phyloP scores from a whole-genome alignment of 768 basidiomycete species.

The Candolleomyces efflorescens region DNA sequence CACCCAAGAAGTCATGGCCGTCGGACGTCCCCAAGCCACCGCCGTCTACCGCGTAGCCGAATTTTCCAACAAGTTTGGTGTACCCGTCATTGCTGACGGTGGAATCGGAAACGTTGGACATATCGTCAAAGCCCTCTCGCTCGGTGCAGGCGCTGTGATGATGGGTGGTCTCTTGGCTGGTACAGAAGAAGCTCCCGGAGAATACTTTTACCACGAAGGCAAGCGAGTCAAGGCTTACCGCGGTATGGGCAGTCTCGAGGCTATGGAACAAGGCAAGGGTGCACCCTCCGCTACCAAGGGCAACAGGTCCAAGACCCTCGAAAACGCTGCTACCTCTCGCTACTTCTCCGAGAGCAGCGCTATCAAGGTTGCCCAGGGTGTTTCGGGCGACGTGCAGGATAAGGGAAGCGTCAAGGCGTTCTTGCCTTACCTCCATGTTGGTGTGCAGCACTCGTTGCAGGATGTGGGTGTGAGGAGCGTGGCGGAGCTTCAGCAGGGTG shows the following conservation, averaged over 20 bases:
- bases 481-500: slow-evolving; percentile 59
- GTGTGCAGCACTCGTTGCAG: slow-evolving; percentile 92
- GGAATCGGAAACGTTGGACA: slow-evolving; percentile 95
- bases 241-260: slow-evolving; percentile 96
- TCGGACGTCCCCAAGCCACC: slow-evolving; percentile 95
- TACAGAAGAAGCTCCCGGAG: slow-evolving; percentile 95
- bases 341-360: slow-evolving; percentile 93
- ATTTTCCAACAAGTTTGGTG: slow-evolving; percentile 88
- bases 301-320: slow-evolving; percentile 46
- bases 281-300: slow-evolving; percentile 35
- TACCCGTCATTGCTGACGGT: slow-evolving; percentile 96
- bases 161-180: slow-evolving; percentile 97
- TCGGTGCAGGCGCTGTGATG: slow-evolving; percentile 97
- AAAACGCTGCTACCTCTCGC: slow-evolving; percentile 94
- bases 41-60: slow-evolving; percentile 98
- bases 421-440: slow-evolving; percentile 77
- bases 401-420: slow-evolving; percentile 95
- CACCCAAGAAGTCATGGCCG: slow-evolving; percentile 99
- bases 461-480: slow-evolving; percentile 82
- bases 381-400: slow-evolving; percentile 95
- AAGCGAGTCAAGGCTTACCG: slow-evolving; percentile 99
- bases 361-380: slow-evolving; percentile 96
- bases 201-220: slow-evolving; percentile 99
- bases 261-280: slow-evolving; percentile 77
- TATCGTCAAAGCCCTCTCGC: slow-evolving; percentile 91